Conservation (phyloP, 1,284 basidiomycete species). For the Austroboletus novae-zelandiae region DNA sequence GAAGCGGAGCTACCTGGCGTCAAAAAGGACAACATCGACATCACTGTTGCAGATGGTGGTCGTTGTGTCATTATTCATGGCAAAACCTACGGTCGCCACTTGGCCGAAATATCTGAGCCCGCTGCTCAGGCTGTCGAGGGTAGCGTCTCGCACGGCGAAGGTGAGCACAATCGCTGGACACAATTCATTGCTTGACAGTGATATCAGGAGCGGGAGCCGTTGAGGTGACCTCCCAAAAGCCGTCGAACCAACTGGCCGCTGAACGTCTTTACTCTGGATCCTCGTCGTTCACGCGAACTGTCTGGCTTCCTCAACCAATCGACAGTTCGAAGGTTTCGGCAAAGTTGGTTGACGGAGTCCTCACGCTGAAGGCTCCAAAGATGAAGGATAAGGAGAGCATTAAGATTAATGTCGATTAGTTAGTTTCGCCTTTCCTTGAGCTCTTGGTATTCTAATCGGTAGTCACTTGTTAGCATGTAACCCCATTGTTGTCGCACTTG, state of each 20-base stretch:
- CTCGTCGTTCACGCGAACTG: slow-evolving; percentile 60
- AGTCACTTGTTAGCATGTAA: too few relatives aligned
- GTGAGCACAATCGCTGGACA: slow-evolving; percentile 1
- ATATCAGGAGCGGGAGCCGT: slow-evolving; percentile 22
- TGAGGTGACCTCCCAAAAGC: slow-evolving; percentile 31
- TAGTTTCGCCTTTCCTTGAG: slow-evolving; percentile 2
- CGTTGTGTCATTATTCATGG: slow-evolving; percentile 72
- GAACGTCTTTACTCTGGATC: slow-evolving; percentile 59
- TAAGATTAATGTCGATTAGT: slow-evolving; percentile 26
- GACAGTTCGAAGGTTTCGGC: slow-evolving; percentile 59
- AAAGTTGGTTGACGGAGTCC: slow-evolving; percentile 65
- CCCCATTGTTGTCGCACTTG: too few relatives aligned
- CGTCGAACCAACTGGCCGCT: slow-evolving; percentile 47
- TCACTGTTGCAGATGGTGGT: slow-evolving; percentile 67
- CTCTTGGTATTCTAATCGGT: too few relatives aligned
- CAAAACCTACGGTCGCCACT: slow-evolving; percentile 39
- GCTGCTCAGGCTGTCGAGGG: slow-evolving; percentile 11
- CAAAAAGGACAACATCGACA: slow-evolving; percentile 72
- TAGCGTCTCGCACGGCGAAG: slow-evolving; percentile 12
- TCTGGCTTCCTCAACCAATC: slow-evolving; percentile 65
- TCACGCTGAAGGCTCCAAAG: slow-evolving; percentile 62
- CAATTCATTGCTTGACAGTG: neutral
- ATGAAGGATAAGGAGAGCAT: slow-evolving; percentile 49
- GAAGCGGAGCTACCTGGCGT: slow-evolving; percentile 79
- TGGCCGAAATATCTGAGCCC: slow-evolving; percentile 21